phyloP scores from a whole-genome alignment of 2,329 filamentous ascomycete species.

The Fusarium torulosum region DNA sequence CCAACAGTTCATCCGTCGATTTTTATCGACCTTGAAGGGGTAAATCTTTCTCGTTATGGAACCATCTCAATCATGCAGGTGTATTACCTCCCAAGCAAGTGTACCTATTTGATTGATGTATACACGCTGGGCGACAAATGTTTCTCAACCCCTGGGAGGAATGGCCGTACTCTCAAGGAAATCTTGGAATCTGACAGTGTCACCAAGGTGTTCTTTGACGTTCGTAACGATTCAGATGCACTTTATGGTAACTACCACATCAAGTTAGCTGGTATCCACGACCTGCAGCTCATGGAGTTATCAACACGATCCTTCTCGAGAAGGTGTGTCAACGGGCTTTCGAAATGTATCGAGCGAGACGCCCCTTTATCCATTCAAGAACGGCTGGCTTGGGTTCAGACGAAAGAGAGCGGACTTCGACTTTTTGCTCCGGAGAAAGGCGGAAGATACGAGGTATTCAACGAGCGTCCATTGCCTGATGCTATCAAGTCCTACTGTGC shows the following conservation, averaged over 20 bases:
- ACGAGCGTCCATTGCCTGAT: background rate
- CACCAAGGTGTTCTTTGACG: constrained; percentile 1
- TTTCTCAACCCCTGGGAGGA: background rate
- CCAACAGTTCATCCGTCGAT: background rate
- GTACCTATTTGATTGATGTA: background rate
- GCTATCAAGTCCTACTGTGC: background rate
- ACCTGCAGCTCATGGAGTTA: constrained; percentile 16
- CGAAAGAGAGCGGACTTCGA: background rate
- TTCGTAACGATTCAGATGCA: background rate
- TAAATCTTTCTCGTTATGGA: background rate
- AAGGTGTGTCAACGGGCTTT: background rate
- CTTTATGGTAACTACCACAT: background rate
- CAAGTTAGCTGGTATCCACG: background rate
- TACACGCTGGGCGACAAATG: background rate
- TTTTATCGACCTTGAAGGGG: background rate
- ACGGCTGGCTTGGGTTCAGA: background rate
- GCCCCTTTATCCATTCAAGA: background rate
- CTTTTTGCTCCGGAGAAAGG: background rate
- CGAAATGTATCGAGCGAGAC: background rate
- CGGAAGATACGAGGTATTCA: background rate
- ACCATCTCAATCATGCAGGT: constrained; percentile 1
- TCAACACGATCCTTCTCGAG: background rate
- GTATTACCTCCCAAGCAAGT: background rate
- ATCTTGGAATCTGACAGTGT: background rate
- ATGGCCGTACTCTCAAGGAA: background rate